Base-by-base conservation (phyloP, 352 stramenopile species). In the Phytophthora cajani region DNA sequence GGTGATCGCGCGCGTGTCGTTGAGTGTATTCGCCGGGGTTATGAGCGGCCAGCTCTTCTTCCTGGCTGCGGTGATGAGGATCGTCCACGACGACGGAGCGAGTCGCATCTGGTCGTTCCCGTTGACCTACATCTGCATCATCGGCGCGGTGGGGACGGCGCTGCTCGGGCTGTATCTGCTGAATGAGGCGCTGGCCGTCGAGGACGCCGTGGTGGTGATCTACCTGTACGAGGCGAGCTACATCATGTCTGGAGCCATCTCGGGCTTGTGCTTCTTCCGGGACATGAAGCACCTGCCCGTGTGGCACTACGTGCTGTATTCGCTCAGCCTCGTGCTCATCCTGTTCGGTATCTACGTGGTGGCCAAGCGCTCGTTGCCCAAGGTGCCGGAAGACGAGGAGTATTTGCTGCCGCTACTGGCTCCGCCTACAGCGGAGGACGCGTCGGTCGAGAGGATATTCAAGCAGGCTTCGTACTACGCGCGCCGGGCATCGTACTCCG, bases 171-270 rank as follows among this genome's bases (percentile, higher is more conserved):
- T 95, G 5, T 92, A 93, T 51, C 52, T 95, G 17, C 74, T 95
- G 14, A 95, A 93, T 32, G 82, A 88, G 25, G 85, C 87, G 12
- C 85, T 95, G 17, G 84, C 89, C n/a, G 84, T 93, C 16, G 87
- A 95, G 62, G 87, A 95, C 47, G 87, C 85, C 0, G 83, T 95
- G 2, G 85, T 93, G 65, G 85, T 95, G 7, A 93, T 95, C 57
- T 93, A 93, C 30, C 62, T 95, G 6, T 95, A 95, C 70, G 85
- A 95, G 56, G 85, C 85, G 19, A 93, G 83, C 64, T 91, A 93
- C 70, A 92, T 95, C 64, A 71, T 92, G 61, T 57, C 80, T 7
- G 87, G 87, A 9, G 87, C 87, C 1, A 79, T 95, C 69, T 95
- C 87, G 1, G 87, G 87, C 0, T 71, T 95, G 10, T 92, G 85